These are phyloP conservation scores for Cryptosporidium andersoni DNA, from an alignment of 169 alveolate genomes.

Conservation along the genomic window DNA sequence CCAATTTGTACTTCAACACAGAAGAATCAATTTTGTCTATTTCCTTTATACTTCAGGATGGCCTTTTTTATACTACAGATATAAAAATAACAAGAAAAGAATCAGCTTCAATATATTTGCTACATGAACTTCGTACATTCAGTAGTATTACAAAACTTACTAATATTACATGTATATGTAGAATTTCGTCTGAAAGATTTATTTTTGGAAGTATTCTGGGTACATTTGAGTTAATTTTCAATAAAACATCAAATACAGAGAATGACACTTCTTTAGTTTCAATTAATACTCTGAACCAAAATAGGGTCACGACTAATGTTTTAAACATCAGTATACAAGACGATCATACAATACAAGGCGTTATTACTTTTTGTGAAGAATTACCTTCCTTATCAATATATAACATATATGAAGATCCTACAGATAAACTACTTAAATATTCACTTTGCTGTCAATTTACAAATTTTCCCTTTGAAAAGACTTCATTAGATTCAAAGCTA, in stretches of 20 bases:
- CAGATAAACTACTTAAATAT: too few species aligned
- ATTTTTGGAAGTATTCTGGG: constrained; percentile 4
- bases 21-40: constrained; percentile 19
- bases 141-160: constrained; percentile 2
- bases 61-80: constrained; percentile 7
- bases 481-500: too few species aligned
- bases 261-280: constrained; percentile 18
- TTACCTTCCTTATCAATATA: too few species aligned
- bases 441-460: too few species aligned
- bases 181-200: background rate
- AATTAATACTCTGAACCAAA: background rate
- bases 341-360: too few species aligned
- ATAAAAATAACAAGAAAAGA: constrained; percentile 1
- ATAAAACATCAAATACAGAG: too few species aligned
- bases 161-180: constrained; percentile 11
- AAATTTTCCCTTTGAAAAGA: too few species aligned
- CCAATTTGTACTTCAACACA: constrained; percentile 15
- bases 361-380: too few species aligned
- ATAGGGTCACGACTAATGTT: too few species aligned
- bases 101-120: background rate
- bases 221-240: background rate
- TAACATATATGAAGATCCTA: too few species aligned
- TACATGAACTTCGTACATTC: background rate
- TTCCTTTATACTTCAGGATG: constrained; percentile 15
- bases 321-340: too few species aligned